Evolutionary conservation across 805 yeast species (phyloP), one percentile per base, ranked within the genome.

Genomic region (Teunomyces stri): DNA sequence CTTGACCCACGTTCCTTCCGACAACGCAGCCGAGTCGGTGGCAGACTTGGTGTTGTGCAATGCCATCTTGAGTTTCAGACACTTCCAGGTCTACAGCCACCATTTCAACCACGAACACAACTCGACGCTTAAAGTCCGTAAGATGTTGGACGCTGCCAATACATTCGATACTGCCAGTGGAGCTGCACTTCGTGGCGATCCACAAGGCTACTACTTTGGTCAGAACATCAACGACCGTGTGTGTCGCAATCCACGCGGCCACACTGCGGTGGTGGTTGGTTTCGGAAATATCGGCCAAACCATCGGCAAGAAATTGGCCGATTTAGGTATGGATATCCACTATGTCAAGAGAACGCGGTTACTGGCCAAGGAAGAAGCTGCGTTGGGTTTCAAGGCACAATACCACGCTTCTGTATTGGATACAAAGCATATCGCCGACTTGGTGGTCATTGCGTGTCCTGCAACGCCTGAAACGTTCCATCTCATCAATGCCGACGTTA

Each of bases 251-350:
- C 89, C 90, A 5, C 60, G 64, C 12, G 81, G 81, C 16, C 83
- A 80, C 57, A 69, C 69, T 20, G 89, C 75, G 1, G 80, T 83
- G 2, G 74, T 87, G 29, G 79, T 85, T 3, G 96, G 95, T 0
- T 82, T 87, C 56, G 95, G 96, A 1, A 72, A 80, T 16, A 87
- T 87, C 55, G 96, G 95, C 6, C 76, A 76, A 59, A 72, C 75
- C 27, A 79, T 85, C 48, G 94, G 83, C 3, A 65, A 63, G 42
- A 74, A 84, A 55, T 70, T 87, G 49, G 44, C 68, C 42, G 68
- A 67, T n/a, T 62, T 87, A 28, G 89, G 88, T 4, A 82, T 87
- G 87, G 65, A 77, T 16, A 70, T 87, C 31, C 75, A 75, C 47
- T 87, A 86, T 53, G 74, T 80, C 46, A 85, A 84, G 54, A 72